Conservation (phyloP, 1,284 basidiomycete species). For the Binderoboletus segoi region DNA sequence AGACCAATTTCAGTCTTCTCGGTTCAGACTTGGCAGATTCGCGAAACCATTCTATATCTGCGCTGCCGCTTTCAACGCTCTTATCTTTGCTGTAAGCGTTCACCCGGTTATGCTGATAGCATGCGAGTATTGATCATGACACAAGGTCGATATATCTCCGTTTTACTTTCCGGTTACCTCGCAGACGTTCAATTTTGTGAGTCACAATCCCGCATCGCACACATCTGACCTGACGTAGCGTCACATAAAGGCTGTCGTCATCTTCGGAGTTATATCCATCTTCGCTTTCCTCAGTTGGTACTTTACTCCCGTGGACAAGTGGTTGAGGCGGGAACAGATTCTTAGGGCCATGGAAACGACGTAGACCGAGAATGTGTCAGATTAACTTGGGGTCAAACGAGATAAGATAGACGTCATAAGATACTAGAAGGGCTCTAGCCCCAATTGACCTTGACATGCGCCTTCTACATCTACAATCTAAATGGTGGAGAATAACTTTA, state of each 20-base stretch:
- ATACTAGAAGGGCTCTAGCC: slow-evolving; percentile 59
- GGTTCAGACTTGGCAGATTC: slow-evolving; percentile 69
- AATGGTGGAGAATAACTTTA: slow-evolving; percentile 1
- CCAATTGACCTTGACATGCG: slow-evolving; percentile 78
- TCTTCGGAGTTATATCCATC: slow-evolving; percentile 75
- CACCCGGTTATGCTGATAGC: background rate
- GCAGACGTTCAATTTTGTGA: slow-evolving; percentile 77
- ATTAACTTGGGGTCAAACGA: background rate
- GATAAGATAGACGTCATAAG: slow-evolving; percentile 3
- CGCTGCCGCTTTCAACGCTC: slow-evolving; percentile 68
- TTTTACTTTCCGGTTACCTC: slow-evolving; percentile 80
- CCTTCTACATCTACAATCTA: slow-evolving; percentile 85
- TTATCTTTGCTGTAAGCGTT: slow-evolving; percentile 67
- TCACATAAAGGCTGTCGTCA: slow-evolving; percentile 65
- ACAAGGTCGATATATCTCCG: slow-evolving; percentile 74
- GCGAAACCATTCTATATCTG: slow-evolving; percentile 68
- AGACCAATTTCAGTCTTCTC: slow-evolving; percentile 68
- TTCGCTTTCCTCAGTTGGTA: slow-evolving; percentile 78
- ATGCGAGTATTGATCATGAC: background rate
- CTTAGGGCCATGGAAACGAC: slow-evolving; percentile 47
- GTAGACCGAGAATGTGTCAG: slow-evolving; percentile 27
- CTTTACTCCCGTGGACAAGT: slow-evolving; percentile 73
- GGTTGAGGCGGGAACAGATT: slow-evolving; percentile 69
- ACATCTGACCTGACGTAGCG: slow-evolving; percentile 13
- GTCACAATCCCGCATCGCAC: slow-evolving; percentile 29